Base-by-base conservation (phyloP, 1,284 basidiomycete species). In the Tilletia walkeri region DNA sequence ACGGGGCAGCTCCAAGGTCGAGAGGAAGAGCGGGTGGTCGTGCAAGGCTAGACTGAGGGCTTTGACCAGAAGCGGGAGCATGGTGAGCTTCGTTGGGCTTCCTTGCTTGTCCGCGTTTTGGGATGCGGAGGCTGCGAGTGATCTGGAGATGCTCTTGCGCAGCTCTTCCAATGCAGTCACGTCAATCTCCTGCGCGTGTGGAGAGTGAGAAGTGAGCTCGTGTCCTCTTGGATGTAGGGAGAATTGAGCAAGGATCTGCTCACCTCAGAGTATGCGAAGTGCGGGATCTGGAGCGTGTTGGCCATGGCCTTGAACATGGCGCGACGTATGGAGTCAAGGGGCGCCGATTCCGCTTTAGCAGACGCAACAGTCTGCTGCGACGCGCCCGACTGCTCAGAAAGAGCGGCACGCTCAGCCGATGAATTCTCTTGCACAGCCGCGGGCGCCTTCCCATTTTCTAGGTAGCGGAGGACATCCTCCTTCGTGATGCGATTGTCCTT, bases 11-110 rank as follows among this genome's bases (percentile, higher is more conserved):
- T 47, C 59, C 38, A 78, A 69, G 10, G 70, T 73, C 0, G 73
- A 77, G 0, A 87, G 87, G 86, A 95, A 89, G 67, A 94, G 85
- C 0, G 92, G 91, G 89, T 92, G 92, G 82, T 93, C 90, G 76
- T 88, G 85, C 89, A 95, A 89, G 0, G 93, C 88, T 73, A 88
- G 88, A 0, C 90, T 88, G 63, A 96, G 89, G 0, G 91, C 90
- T 84, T 97, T 97, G 78, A 96, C 86, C 10, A 96, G 87, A 78
- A 95, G 86, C 3, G 92, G 92, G 34, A 96, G 89, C 82, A 93
- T 90, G 0, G 93, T 95, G 47, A 95, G 84, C 63, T 88, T 88
- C 67, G 41, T 87, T 85, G 84, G 86, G 86, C 2, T 86, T 84
- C 86, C 88, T 81, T 4, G 79, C 36, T 47, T 41, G 3, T 34